Evolutionary conservation across 257 asterid species (phyloP).

Genomic region (Misopates orontium): DNA sequence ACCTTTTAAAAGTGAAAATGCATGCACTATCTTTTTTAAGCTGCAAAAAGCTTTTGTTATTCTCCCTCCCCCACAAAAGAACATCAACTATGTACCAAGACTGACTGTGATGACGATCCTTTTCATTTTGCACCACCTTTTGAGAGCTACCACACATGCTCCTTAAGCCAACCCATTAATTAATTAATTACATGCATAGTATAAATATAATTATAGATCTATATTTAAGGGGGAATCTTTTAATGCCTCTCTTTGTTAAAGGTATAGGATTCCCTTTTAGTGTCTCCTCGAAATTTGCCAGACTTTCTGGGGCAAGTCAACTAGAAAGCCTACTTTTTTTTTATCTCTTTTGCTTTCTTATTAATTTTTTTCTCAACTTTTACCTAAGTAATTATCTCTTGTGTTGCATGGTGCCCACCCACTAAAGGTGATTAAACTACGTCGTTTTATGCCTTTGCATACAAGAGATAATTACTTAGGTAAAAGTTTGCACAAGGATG

Average conservation of each 20-base stretch:
- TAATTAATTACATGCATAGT: no score
- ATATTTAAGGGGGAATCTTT: slow-evolving; percentile 34
- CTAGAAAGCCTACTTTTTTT: slow-evolving; percentile 57
- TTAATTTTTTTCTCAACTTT: slow-evolving; percentile 30
- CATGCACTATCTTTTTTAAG: slow-evolving; percentile 48
- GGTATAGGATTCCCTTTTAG: slow-evolving; percentile 71
- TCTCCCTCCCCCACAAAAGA: slow-evolving; percentile 66
- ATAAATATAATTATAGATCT: slow-evolving; percentile 32
- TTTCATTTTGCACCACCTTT: slow-evolving; percentile 69
- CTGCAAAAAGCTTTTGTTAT: slow-evolving; percentile 46
- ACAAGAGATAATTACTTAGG: no score
- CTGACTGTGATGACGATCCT: slow-evolving; percentile 45
- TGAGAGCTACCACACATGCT: slow-evolving; percentile 52
- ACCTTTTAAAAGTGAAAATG: slow-evolving; percentile 65
- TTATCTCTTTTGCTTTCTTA: slow-evolving; percentile 42
- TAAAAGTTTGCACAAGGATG: no score
- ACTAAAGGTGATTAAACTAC: slow-evolving; percentile 21
- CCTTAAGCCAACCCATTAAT: slow-evolving; percentile 18
- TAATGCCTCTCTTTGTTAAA: slow-evolving; percentile 38
- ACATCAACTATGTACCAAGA: slow-evolving; percentile 86
- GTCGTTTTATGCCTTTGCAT: slow-evolving; percentile 10
- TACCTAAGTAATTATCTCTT: slow-evolving; percentile 20
- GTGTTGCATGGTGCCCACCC: slow-evolving; percentile 32
- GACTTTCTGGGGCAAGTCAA: slow-evolving; percentile 84
- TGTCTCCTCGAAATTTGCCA: slow-evolving; percentile 48